Conservation (phyloP, 352 stramenopile genomes). For the Phytophthora crassamura region DNA sequence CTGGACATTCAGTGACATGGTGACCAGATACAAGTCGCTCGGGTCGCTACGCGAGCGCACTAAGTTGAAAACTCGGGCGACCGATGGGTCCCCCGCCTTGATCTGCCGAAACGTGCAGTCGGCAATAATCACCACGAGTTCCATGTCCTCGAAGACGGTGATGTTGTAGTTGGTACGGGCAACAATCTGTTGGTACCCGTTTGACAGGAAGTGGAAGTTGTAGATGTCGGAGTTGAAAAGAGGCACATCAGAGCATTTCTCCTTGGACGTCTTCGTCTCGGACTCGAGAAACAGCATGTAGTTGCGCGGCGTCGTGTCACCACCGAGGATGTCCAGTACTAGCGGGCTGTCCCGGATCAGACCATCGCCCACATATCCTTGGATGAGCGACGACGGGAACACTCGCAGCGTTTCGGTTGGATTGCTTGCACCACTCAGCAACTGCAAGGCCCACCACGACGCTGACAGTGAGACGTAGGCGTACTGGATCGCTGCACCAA, state of each 20-base stretch:
- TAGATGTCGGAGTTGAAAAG: slow-evolving; percentile 24
- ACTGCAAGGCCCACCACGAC: slow-evolving; percentile 5
- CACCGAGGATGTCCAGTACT: slow-evolving; percentile 16
- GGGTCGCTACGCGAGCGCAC: slow-evolving; percentile 10
- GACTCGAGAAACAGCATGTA: slow-evolving; percentile 40
- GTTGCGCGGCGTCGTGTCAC: slow-evolving; percentile 29
- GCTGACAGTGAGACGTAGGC: slow-evolving; percentile 27
- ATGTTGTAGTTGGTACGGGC: slow-evolving; percentile 37
- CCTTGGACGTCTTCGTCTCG: slow-evolving; percentile 12
- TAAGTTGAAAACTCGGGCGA: slow-evolving; percentile 28
- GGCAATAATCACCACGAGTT: slow-evolving; percentile 41
- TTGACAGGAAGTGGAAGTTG: slow-evolving; percentile 34
- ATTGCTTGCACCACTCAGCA: slow-evolving; percentile 21
- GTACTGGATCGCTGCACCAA: slow-evolving; percentile 36
- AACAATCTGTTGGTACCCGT: slow-evolving; percentile 23
- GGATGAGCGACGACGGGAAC: slow-evolving; percentile 17
- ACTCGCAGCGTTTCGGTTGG: slow-evolving; percentile 8
- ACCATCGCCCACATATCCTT: slow-evolving; percentile 26
- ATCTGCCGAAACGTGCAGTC: slow-evolving; percentile 40
- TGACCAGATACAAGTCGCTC: slow-evolving; percentile 17
- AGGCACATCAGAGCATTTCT: slow-evolving; percentile 12
- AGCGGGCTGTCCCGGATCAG: slow-evolving; percentile 38
- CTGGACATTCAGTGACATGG: slow-evolving; percentile 27
- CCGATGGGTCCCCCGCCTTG: not conserved
- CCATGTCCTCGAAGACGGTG: slow-evolving; percentile 27